Base-by-base conservation (phyloP, 1,284 basidiomycete genomes). In the Inonotus obliquus region DNA sequence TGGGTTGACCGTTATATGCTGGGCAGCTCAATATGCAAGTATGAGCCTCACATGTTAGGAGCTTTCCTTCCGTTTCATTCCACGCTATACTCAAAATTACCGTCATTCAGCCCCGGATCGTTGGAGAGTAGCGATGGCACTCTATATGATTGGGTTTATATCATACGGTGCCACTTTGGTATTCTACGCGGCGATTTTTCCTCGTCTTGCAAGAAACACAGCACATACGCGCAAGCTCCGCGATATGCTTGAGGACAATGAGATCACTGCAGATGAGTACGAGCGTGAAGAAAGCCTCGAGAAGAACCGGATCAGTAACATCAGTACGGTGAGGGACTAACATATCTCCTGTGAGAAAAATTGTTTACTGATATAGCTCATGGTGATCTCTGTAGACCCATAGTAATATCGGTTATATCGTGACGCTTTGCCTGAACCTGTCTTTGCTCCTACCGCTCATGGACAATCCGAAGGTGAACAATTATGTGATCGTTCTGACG, bases 251-350 rank as follows among this genome's bases (percentile, higher is more conserved):
- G 82, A 86, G 55, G 74, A 73, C 1, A 85, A 87, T 0, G 79
- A 86, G 66, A 82, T 85, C 19, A 69, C 77, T 0, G 71, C 75
- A 2, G 86, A 86, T 55, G 84, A 83, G 66, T 92, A 90, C 68
- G 90, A 91, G 68, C 68, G 69, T 4, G 88, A 92, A 68, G 91
- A 93, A 69, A 89, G 86, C 59, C 69, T 94, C 55, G 87, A 92
- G 74, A 90, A 92, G 77, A 94, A 92, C 69, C 77, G 88, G 59
- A 89, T 95, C 63, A 89, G 89, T 68, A 95, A 95, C 68, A 90
- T 92, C 65, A 87, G 87, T 66, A 92, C 91, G 13, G 88, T 94
- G 60, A 65, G 82, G 69, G 66, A 71, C 67, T 19, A n/a, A 17
- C 21, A 25, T 55, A 29, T 9, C 51, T 29, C 54, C 37, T 17